These are phyloP conservation scores for Fusarium acutatum DNA, from an alignment of 2,329 filamentous ascomycete species.

Conservation along the genomic window DNA sequence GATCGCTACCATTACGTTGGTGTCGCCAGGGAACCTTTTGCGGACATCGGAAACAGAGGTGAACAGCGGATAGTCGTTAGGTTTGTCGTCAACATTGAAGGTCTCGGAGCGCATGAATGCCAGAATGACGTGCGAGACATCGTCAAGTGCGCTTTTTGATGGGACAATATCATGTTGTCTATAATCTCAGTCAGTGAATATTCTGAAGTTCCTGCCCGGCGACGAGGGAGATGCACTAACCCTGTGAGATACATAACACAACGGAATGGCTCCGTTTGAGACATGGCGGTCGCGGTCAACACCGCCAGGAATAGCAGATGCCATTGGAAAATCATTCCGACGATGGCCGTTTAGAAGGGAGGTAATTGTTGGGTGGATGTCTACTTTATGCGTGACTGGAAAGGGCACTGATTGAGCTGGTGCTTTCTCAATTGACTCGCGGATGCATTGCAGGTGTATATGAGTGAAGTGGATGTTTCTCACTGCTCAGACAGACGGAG, in stretches of 20 bases:
- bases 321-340: neutral
- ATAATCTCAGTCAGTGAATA: slow-evolving; percentile 32
- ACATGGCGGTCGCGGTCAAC: neutral
- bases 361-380: neutral
- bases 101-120: slow-evolving; percentile 64
- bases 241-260: slow-evolving; percentile 62
- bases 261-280: slow-evolving; percentile 24
- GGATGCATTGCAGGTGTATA: neutral
- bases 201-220: neutral
- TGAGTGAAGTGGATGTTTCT: neutral
- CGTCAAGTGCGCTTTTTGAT: slow-evolving; percentile 45
- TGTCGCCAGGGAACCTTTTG: slow-evolving; percentile 56
- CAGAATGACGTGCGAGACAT: slow-evolving; percentile 65
- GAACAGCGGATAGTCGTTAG: slow-evolving; percentile 60
- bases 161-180: slow-evolving; percentile 60
- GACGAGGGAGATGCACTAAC: slow-evolving; percentile 37
- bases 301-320: neutral
- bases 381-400: neutral
- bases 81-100: slow-evolving; percentile 57
- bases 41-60: slow-evolving; percentile 59
- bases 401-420: neutral
- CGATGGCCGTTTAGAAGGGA: neutral
- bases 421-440: neutral
- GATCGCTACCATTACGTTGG: slow-evolving; percentile 75
- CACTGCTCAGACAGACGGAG: neutral